Conservation (phyloP, 129 eudicot genomes). For the Arctium minus region DNA sequence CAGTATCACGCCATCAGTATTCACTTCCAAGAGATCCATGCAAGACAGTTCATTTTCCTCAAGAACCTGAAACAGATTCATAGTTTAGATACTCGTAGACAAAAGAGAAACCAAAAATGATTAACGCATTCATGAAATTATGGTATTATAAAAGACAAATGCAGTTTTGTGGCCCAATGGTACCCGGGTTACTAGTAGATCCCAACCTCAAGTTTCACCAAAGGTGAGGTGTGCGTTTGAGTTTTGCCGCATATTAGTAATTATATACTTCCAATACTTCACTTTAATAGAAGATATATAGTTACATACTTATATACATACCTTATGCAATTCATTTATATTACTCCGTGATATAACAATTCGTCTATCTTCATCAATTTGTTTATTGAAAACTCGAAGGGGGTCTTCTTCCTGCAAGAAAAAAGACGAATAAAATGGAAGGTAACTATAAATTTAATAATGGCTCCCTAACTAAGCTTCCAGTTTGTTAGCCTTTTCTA, state of each 20-base stretch:
- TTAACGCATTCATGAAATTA: not conserved
- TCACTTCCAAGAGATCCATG: conserved; percentile 65
- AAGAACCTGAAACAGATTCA: conserved; percentile 57
- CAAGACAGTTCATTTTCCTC: conserved; percentile 73
- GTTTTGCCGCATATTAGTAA: no score
- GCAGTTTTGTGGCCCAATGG: no score
- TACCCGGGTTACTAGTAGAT: no score
- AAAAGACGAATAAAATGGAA: not conserved
- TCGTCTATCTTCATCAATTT: conserved; percentile 88
- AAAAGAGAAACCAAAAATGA: not conserved
- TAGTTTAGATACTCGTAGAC: not conserved
- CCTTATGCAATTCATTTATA: conserved; percentile 78
- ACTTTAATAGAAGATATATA: not conserved
- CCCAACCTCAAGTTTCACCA: no score
- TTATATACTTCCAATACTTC: not conserved
- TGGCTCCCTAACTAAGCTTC: not conserved
- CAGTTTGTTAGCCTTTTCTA: not conserved
- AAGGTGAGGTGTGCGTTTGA: no score
- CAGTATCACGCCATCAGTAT: conserved; percentile 78
- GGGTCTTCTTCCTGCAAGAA: conserved; percentile 77
- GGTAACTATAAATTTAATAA: not conserved
- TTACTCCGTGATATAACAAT: conserved; percentile 89
- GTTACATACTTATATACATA: conserved; percentile 4
- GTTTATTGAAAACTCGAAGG: conserved; percentile 68
- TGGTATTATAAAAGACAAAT: no score